Evolutionary conservation across 2,329 filamentous ascomycete genomes (phyloP).

Genomic region (Sporothrix dimorphospora): DNA sequence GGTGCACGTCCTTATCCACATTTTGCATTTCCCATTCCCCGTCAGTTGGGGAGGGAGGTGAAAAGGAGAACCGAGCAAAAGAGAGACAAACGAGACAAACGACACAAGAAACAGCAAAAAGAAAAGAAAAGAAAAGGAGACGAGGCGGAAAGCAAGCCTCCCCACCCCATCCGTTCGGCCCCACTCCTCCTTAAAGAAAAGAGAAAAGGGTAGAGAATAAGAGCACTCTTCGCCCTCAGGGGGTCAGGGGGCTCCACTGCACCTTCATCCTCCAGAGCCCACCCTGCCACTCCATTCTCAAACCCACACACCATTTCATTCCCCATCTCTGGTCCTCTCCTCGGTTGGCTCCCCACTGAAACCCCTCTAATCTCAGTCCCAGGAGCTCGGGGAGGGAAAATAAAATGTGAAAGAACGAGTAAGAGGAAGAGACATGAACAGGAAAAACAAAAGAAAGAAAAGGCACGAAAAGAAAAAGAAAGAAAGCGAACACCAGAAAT

Average conservation of each 20-base stretch:
- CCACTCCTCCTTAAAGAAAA: not conserved
- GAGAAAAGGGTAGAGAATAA: not conserved
- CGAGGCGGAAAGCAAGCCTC: not conserved
- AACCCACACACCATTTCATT: slow-evolving; percentile 25
- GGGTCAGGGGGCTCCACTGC: not conserved
- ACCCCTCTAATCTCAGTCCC: slow-evolving; percentile 27
- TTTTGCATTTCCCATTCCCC: not conserved
- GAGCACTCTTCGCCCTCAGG: slow-evolving; percentile 7
- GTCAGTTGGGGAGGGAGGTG: not conserved
- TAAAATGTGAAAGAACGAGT: not conserved
- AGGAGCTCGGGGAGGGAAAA: slow-evolving; percentile 9
- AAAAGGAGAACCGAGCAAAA: not conserved
- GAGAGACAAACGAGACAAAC: not conserved
- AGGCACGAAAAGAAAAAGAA: not conserved
- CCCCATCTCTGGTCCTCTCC: not conserved
- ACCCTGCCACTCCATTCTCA: slow-evolving; percentile 2
- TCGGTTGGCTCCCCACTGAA: slow-evolving; percentile 20
- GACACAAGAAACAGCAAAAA: not conserved
- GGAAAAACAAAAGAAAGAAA: not conserved
- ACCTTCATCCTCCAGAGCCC: not conserved
- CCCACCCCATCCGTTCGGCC: not conserved
- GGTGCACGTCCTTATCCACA: slow-evolving; percentile 7
- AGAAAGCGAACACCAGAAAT: not conserved
- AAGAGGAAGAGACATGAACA: not conserved
- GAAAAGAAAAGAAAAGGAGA: not conserved